phyloP scores from a whole-genome alignment of 805 yeast genomes.

The Ogataea methylovora region DNA sequence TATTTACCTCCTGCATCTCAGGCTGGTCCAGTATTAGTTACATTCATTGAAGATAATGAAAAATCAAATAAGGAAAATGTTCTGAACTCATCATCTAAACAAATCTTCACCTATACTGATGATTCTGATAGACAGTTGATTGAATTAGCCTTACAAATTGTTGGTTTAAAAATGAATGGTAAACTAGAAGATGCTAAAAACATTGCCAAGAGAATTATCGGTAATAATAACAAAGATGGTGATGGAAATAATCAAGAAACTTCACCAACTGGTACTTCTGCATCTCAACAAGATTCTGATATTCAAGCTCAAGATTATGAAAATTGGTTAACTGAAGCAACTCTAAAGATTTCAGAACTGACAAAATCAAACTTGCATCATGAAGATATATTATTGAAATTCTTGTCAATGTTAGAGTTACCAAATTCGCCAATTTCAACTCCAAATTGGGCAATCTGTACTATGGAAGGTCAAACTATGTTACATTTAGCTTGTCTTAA shows the following conservation, averaged over 20 bases:
- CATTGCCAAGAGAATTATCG: slow-evolving; percentile 86
- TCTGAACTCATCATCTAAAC: slow-evolving; percentile 28
- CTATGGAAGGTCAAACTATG: slow-evolving; percentile 78
- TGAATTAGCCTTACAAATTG: slow-evolving; percentile 92
- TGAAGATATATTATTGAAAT: slow-evolving; percentile 41
- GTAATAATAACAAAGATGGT: slow-evolving; percentile 38
- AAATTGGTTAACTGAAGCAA: slow-evolving; percentile 48
- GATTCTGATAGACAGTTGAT: slow-evolving; percentile 93
- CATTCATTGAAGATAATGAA: slow-evolving; percentile 43
- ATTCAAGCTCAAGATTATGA: slow-evolving; percentile 16
- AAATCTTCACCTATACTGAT: slow-evolving; percentile 84
- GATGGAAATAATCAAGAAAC: slow-evolving; percentile 12
- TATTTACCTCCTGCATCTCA: slow-evolving; percentile 85
- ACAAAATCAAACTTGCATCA: slow-evolving; percentile 37
- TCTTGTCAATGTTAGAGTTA: slow-evolving; percentile 51
- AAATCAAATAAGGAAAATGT: slow-evolving; percentile 8
- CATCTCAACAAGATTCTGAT: background rate
- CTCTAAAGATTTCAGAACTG: slow-evolving; percentile 39
- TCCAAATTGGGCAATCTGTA: slow-evolving; percentile 79
- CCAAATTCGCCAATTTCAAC: slow-evolving; percentile 51
- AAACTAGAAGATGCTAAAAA: slow-evolving; percentile 90
- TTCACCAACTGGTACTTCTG: slow-evolving; percentile 7
- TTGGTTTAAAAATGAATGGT: slow-evolving; percentile 95
- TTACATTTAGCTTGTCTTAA: slow-evolving; percentile 78
- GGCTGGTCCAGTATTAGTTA: slow-evolving; percentile 88